These are phyloP conservation scores for Ascoidea rubescens DNA, from an alignment of 805 yeast species.

Conservation along the genomic window DNA sequence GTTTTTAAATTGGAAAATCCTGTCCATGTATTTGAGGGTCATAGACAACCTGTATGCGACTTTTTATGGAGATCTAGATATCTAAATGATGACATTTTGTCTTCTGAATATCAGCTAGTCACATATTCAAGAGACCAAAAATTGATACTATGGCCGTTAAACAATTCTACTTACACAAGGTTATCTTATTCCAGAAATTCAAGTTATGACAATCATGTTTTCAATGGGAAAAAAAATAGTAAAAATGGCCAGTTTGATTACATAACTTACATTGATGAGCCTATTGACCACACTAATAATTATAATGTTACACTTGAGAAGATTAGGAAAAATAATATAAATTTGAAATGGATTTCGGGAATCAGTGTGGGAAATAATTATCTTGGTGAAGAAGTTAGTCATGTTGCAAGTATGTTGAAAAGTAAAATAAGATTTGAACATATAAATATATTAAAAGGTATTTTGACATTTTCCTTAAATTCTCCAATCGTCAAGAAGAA, in stretches of 20 bases:
- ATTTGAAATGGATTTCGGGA: slow-evolving; percentile 25
- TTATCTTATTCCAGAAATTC: slow-evolving; percentile 28
- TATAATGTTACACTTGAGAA: slow-evolving; percentile 13
- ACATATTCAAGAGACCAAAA: slow-evolving; percentile 92
- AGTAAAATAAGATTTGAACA: slow-evolving; percentile 88
- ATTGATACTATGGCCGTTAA: slow-evolving; percentile 66
- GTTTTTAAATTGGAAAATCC: slow-evolving; percentile 25
- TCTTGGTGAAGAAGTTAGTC: slow-evolving; percentile 19
- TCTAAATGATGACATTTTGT: slow-evolving; percentile 21
- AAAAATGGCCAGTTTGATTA: slow-evolving; percentile 20
- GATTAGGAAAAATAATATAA: slow-evolving; percentile 20
- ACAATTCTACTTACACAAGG: slow-evolving; percentile 31
- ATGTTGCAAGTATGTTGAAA: slow-evolving; percentile 57
- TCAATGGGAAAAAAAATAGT: slow-evolving; percentile 11
- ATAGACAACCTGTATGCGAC: slow-evolving; percentile 73
- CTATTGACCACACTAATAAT: slow-evolving; percentile 13
- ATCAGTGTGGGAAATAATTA: slow-evolving; percentile 21
- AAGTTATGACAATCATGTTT: slow-evolving; percentile 21
- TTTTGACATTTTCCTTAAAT: slow-evolving; percentile 55
- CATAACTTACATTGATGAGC: slow-evolving; percentile 38
- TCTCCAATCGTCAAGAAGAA: slow-evolving; percentile 57
- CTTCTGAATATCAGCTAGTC: slow-evolving; percentile 65
- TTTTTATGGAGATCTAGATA: slow-evolving; percentile 74
- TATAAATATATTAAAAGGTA: slow-evolving; percentile 80
- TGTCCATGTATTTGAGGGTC: slow-evolving; percentile 59